Evolutionary conservation across 176 grass and related monocot genomes (phyloP), one percentile per base, ranked within the genome.

Genomic region (Hyparrhenia diplandra): DNA sequence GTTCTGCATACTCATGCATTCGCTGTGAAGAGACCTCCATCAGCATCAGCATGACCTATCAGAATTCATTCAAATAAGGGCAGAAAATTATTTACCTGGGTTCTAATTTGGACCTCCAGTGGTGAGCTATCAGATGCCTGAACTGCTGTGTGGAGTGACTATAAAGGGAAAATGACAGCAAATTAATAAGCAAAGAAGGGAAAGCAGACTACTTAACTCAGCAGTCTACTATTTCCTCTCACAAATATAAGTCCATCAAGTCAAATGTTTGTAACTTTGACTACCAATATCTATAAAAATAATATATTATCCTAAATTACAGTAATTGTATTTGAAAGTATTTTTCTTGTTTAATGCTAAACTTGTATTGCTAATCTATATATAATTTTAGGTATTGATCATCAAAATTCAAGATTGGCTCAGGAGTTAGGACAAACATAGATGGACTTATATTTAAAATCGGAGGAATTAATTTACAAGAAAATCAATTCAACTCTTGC

Each of bases 121-220:
- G 92, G 92, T 64, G 92, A 89, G 74, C 70, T 98, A 75, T 98
- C 95, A 70, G 88, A 89, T 68, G 92, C 92, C 71, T 94, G 90
- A 79, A 98, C 95, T 73, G 82, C 86, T 77, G 95, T 98, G 73
- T 98, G 95, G 49, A 98, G 95, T 77, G 95, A 98, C 95, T 98
- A 73, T 21, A 86, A 82, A 21, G 76, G 62, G 82, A 71, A 62
- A 70, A 20, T 3, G 85, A n/a, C 68, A 74, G 75, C 32, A 86
- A 80, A 85, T 67, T 27, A 76, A 70, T 45, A 66, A 74, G 18
- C 34, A 75, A 58, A 74, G 18, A 76, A 36, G 23, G 39, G 62
- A 62, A 67, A 74, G 28, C 34, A 77, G 77, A 72, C 39, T 42
- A 64, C n/a, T 59, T 36, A 65, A 82, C 29, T 67, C 76, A 66